Percentiles rank a stretch among this genome's conserved stretches.
phyloP scores from a whole-genome alignment of 805 yeast species.

The Sugiyamaella mastotermitis region DNA sequence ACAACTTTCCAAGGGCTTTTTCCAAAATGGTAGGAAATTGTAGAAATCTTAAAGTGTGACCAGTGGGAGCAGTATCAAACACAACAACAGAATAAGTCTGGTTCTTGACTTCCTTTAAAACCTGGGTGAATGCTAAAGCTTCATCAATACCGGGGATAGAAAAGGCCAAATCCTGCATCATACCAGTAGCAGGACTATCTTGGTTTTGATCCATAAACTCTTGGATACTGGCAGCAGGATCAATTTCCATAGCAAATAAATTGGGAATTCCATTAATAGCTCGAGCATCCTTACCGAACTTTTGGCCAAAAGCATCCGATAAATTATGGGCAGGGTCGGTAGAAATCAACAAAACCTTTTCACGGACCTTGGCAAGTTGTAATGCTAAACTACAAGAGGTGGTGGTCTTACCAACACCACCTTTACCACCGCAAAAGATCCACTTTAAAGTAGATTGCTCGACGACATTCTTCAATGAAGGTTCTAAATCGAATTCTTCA shows the following conservation, averaged over 20 bases:
- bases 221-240: constrained; percentile 88
- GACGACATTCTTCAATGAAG: constrained; percentile 36
- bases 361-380: constrained; percentile 81
- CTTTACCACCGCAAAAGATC: constrained; percentile 99
- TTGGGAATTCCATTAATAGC: constrained; percentile 84
- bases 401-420: constrained; percentile 99
- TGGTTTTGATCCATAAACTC: constrained; percentile 55
- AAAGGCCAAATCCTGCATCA: constrained; percentile 87
- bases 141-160: constrained; percentile 98
- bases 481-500: constrained; percentile 28
- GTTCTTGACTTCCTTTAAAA: constrained; percentile 87
- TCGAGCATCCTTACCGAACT: constrained; percentile 95
- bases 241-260: constrained; percentile 96
- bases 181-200: constrained; percentile 50
- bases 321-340: constrained; percentile 98
- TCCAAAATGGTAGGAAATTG: constrained; percentile 92
- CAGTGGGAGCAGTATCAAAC: constrained; percentile 99
- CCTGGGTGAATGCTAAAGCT: constrained; percentile 96
- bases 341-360: constrained; percentile 81
- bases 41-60: constrained; percentile 91
- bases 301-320: constrained; percentile 97
- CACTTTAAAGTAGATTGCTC: constrained; percentile 62
- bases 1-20: constrained; percentile 77
- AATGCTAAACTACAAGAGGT: constrained; percentile 93
- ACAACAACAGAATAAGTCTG: constrained; percentile 78